These are phyloP conservation scores for Diaporthe sp. DNA, from an alignment of 2,329 filamentous ascomycete species.

Conservation along the genomic window DNA sequence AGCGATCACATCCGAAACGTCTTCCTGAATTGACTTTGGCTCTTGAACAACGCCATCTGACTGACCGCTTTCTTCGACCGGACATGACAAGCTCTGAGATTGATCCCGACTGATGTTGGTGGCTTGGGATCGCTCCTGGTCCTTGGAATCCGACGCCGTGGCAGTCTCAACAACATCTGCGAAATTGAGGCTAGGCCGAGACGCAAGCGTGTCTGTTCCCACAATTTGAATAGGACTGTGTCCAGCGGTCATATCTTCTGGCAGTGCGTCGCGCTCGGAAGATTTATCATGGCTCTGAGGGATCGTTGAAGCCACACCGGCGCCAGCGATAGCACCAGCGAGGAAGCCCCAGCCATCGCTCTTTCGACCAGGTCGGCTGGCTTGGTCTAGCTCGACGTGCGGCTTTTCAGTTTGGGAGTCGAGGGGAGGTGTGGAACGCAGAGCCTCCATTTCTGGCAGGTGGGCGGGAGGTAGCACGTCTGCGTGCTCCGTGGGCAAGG, in stretches of 20 bases:
- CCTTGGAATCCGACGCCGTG: neutral
- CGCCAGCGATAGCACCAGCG: conserved; percentile 29
- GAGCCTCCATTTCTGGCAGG: neutral
- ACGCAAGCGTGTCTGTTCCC: neutral
- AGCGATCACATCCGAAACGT: neutral
- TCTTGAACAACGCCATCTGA: neutral
- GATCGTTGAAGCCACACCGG: neutral
- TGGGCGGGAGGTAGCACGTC: neutral
- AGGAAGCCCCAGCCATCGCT: conserved; percentile 34
- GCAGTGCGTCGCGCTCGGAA: neutral
- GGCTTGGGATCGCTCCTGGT: conserved; percentile 9
- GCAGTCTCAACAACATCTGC: conserved; percentile 3
- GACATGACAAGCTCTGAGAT: neutral
- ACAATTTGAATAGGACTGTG: neutral
- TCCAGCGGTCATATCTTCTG: neutral
- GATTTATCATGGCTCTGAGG: neutral
- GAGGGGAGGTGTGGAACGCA: neutral
- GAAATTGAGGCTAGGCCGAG: neutral
- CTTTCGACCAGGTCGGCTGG: neutral
- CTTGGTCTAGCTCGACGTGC: neutral
- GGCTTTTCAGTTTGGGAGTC: neutral
- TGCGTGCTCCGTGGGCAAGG: neutral
- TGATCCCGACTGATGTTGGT: neutral
- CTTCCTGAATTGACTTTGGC: neutral
- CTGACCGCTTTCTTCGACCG: neutral